Conservation (phyloP, 208 protist species). For the Trypanosoma scelopori region DNA sequence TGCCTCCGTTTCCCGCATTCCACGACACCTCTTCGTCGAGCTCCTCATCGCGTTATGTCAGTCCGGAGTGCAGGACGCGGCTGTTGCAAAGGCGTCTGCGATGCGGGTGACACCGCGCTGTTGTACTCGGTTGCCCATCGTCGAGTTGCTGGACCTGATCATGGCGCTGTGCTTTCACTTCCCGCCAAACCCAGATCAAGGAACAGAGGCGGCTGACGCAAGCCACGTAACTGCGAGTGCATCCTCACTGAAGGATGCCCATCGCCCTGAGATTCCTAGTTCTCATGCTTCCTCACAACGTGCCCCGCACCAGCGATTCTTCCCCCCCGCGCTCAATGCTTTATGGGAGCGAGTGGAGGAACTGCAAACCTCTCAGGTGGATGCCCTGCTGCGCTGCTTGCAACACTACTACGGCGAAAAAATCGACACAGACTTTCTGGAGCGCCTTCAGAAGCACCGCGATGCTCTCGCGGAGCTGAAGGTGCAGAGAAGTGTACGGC, state of each 20-base stretch:
- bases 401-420: constrained; percentile 49
- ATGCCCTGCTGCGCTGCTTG: constrained; percentile 67
- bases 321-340: constrained; percentile 53
- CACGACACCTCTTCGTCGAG: constrained; percentile 42
- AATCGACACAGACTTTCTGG: constrained; percentile 71
- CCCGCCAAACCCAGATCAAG: not conserved
- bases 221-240: too few species aligned
- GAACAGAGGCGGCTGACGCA: not conserved
- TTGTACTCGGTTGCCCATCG: constrained; percentile 35
- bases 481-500: not conserved
- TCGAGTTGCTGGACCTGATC: constrained; percentile 47
- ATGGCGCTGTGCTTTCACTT: constrained; percentile 60
- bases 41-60: constrained; percentile 51
- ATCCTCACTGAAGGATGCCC: too few species aligned
- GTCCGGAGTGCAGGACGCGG: constrained; percentile 38
- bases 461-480: constrained; percentile 19
- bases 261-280: too few species aligned
- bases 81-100: constrained; percentile 51
- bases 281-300: not conserved
- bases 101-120: constrained; percentile 33
- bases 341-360: constrained; percentile 78
- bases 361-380: constrained; percentile 37
- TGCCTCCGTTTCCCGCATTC: constrained; percentile 52
- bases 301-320: constrained; percentile 24
- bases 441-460: constrained; percentile 54